Evolutionary conservation across 1,284 basidiomycete genomes (phyloP).

Genomic region (Apiotrichum mycotoxinovorans): DNA sequence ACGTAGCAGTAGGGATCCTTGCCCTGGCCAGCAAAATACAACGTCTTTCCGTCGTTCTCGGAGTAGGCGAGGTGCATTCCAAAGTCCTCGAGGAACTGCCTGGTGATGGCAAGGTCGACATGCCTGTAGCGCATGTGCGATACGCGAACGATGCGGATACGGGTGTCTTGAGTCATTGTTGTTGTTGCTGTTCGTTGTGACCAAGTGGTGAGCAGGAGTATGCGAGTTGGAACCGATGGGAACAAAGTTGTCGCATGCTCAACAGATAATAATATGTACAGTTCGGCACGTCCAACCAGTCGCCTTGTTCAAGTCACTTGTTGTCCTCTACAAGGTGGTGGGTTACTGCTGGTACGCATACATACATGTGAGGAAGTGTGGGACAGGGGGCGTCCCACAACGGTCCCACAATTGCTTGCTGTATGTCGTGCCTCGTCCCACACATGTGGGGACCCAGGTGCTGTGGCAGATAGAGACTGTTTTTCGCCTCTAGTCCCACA

Average conservation of each 20-base stretch:
- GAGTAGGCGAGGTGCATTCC: conserved; percentile 18
- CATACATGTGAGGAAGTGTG: too few species aligned
- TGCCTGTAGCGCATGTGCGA: conserved; percentile 28
- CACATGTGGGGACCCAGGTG: too few species aligned
- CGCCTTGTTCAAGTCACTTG: too few species aligned
- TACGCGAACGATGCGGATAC: conserved; percentile 22
- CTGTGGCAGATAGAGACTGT: too few species aligned
- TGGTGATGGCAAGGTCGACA: conserved; percentile 16
- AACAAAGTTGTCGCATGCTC: too few species aligned
- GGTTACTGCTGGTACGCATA: too few species aligned
- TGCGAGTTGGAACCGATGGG: too few species aligned
- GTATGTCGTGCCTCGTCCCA: too few species aligned
- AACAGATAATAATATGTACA: too few species aligned
- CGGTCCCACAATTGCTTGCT: not conserved
- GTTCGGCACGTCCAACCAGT: too few species aligned
- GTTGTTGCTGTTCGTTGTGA: not conserved
- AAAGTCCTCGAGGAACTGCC: conserved; percentile 27
- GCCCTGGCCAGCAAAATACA: conserved; percentile 25
- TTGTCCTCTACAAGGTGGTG: too few species aligned
- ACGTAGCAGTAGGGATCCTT: conserved; percentile 24
- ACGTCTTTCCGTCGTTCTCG: conserved; percentile 14
- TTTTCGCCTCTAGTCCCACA: too few species aligned
- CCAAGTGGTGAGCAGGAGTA: not conserved
- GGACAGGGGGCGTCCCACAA: not conserved
- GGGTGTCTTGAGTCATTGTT: conserved; percentile 12